Evolutionary conservation across 495 filamentous ascomycete genomes (phyloP), one percentile per base, ranked within the genome.

Genomic region (Aspergillus homomorphus): DNA sequence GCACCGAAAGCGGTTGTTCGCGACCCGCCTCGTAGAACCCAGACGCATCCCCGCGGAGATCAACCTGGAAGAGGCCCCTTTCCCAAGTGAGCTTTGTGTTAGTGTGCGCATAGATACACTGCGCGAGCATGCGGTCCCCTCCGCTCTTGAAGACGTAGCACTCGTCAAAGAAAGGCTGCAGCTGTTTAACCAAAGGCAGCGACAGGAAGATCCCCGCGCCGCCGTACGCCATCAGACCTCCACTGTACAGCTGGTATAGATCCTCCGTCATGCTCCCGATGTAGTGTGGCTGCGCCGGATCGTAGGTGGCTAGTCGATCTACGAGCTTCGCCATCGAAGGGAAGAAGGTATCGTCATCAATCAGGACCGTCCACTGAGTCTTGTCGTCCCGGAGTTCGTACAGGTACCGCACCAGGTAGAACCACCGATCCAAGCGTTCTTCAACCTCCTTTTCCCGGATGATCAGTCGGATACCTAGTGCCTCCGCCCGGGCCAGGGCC

Each of bases 311-410:
- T 1, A 87, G 64, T 28, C 70, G 77, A 4, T 73, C 54, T 2
- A 82, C 68, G 2, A 87, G 69, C 22, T 70, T 69, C 19, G 61
- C 59, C 69, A 85, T 76, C 26, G 77, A 81, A 0, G 79, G 75
- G 69, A 86, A 84, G 65, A 87, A 87, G 5, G 87, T 89, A 66
- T 89, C 87, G 69, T 89, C 87, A 69, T 89, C 86, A 21, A 89
- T 76, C 71, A 82, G 19, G 74, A 73, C 85, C 81, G 87, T 48
- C 74, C 66, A 16, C 79, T 86, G 4, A 68, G 59, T 20, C 71
- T 67, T 10, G 68, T 72, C 19, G 72, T 68, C 59, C 38, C 53
- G 53, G 18, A 57, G 43, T 44, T 63, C 48, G 54, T 53, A 56
- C 14, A 66, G 43, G 53, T 75, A 60, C 4, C 72, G 64, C 30